A percentile compares a stretch with the other conserved stretches of the same genome.
Conservation (phyloP, 805 yeast genomes). For the Ogataea dorogensis region DNA sequence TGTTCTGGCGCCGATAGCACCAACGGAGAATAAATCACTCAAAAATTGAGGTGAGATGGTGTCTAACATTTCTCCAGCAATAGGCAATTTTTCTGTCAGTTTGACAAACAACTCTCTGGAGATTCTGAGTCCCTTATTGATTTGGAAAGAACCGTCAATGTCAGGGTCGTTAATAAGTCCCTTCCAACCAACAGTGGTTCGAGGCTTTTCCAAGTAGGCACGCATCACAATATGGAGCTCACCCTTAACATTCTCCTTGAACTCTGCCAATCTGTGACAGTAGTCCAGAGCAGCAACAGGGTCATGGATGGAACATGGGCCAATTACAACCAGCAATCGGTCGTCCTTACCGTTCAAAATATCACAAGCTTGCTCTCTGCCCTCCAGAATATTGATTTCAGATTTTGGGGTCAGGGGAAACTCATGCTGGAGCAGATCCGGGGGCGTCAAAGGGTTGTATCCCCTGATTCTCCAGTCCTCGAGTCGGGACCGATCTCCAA, state of each 20-base stretch:
- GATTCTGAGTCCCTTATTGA: slow-evolving; percentile 90
- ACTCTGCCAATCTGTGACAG: slow-evolving; percentile 59
- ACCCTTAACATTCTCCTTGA: slow-evolving; percentile 60
- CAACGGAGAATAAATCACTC: slow-evolving; percentile 89
- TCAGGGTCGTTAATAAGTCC: slow-evolving; percentile 98
- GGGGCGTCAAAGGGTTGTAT: slow-evolving; percentile 94
- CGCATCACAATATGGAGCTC: slow-evolving; percentile 92
- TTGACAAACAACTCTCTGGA: slow-evolving; percentile 84
- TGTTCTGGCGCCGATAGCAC: slow-evolving; percentile 99
- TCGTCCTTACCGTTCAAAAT: slow-evolving; percentile 83
- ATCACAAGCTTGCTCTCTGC: slow-evolving; percentile 71
- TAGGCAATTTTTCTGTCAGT: slow-evolving; percentile 81
- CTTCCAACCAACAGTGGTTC: slow-evolving; percentile 99
- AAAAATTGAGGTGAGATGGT: slow-evolving; percentile 96
- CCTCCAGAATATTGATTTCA: slow-evolving; percentile 63
- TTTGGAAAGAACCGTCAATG: slow-evolving; percentile 86
- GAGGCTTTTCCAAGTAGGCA: slow-evolving; percentile 96
- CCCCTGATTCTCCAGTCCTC: slow-evolving; percentile 83
- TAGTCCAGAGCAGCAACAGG: slow-evolving; percentile 90
- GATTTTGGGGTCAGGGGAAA: slow-evolving; percentile 62
- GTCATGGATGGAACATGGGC: slow-evolving; percentile 97
- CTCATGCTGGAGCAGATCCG: slow-evolving; percentile 88
- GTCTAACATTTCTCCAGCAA: slow-evolving; percentile 97
- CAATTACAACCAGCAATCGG: slow-evolving; percentile 83
- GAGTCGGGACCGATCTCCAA: slow-evolving; percentile 77